Conservation (phyloP, 345 rosid species). For the Diplotaxis tenuifolia region DNA sequence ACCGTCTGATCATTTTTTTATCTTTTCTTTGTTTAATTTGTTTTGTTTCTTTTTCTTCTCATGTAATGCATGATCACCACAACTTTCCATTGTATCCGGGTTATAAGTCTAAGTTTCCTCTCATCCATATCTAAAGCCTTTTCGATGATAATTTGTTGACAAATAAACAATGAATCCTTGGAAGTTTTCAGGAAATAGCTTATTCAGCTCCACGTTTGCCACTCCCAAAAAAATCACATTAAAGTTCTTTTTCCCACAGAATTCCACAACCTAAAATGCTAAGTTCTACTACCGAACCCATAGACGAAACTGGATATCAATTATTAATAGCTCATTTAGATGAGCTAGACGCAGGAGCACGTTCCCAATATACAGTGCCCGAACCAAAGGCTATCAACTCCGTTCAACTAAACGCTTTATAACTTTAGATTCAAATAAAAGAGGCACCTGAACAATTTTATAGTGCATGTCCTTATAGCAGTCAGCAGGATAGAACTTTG, state of each 20-base stretch:
- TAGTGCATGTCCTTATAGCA: conserved; percentile 38
- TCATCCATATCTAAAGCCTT: no score
- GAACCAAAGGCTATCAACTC: conserved; percentile 7
- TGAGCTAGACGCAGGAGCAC: conserved; percentile 85
- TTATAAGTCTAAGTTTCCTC: no score
- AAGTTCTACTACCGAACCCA: conserved; percentile 17
- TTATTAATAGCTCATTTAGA: conserved; percentile 62
- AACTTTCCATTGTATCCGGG: no score
- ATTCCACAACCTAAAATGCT: conserved; percentile 23
- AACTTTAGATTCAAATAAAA: no score
- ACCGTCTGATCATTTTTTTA: no score
- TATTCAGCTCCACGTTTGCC: conserved; percentile 64
- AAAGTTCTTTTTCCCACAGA: conserved; percentile 74
- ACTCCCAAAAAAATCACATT: conserved; percentile 59
- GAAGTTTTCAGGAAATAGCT: conserved; percentile 53
- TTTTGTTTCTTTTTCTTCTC: no score
- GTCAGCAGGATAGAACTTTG: no score
- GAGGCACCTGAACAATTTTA: neutral
- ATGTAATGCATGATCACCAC: no score
- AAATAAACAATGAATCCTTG: no score
- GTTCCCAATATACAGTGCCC: conserved; percentile 73
- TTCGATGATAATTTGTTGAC: no score
- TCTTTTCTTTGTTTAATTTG: no score
- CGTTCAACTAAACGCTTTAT: neutral
- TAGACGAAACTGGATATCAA: conserved; percentile 2